Evolutionary conservation across 164 flowering plant genomes (phyloP).

Genomic region (Aristolochia contorta): DNA sequence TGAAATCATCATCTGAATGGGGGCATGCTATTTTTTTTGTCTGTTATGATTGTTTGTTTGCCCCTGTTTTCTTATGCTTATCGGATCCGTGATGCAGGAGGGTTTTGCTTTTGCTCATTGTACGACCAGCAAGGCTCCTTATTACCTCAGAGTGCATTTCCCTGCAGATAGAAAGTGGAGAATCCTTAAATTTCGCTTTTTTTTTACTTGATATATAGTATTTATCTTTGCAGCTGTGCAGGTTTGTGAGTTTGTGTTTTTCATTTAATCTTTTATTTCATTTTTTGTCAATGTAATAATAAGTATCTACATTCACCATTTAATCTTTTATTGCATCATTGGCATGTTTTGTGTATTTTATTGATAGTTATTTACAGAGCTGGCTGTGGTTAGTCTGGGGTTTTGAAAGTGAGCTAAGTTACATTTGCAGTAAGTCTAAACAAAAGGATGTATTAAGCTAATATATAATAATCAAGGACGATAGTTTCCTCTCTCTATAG

Average conservation of each 20-base stretch:
- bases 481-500: no score
- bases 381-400: constrained; percentile 86
- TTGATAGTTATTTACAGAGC: constrained; percentile 55
- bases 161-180: constrained; percentile 93
- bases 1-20: no score
- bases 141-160: constrained; percentile 84
- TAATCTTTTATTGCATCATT: constrained; percentile 65
- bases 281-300: no score
- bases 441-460: no score
- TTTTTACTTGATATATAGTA: constrained; percentile 87
- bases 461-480: no score
- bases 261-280: no score
- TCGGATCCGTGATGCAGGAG: constrained; percentile 50
- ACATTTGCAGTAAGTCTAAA: no score
- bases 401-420: constrained; percentile 60
- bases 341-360: constrained; percentile 57
- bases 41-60: background rate
- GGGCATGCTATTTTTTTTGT: no score
- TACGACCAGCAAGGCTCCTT: constrained; percentile 97
- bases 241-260: constrained; percentile 61
- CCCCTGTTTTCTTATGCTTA: background rate
- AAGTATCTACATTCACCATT: no score
- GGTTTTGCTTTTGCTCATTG: constrained; percentile 99
- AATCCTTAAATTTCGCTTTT: constrained; percentile 93
- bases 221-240: constrained; percentile 88